Base-by-base conservation (phyloP, 345 rosid genomes). In the Gynandropsis gynandra region DNA sequence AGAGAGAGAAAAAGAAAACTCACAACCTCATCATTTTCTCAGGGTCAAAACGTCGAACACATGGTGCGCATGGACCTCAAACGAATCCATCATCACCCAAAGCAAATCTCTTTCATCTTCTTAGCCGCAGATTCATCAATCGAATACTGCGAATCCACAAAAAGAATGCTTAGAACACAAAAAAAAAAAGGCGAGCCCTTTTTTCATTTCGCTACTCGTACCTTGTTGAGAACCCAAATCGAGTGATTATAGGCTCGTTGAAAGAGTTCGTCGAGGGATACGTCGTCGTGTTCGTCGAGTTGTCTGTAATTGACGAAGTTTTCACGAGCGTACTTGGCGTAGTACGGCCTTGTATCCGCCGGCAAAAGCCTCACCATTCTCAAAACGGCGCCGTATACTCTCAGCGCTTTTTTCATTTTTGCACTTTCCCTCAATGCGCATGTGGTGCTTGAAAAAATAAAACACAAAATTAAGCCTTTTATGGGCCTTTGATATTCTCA, bases 201-300 rank as follows among this genome's bases (percentile, higher is more conserved):
- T 15, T 15, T 12, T n/a, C 34, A 31, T n/a, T n/a, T n/a, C n/a
- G 43, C 19, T 5, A 27, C 15, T 20, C 1, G 12, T 21, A 85
- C 95, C 98, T 92, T 92, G 57, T 71, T 72, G 74, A 87, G 90
- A 63, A 92, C 82, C 98, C 98, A 87, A 38, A 85, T 60, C 44
- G 98, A 87, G 74, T 92, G 98, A 68, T 75, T 77, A 44, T 82
- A 85, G 10, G 94, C 79, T 41, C 98, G 72, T 50, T 66, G 86
- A 64, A 76, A 87, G 77, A 85, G 89, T 77, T 92, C 96, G 12
- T 79, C 76, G 16, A 87, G 76, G 59, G 87, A 62, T 15, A 58
- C 54, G 58, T 75, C 40, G 66, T 81, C 88, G 43, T 58, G 59
- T 50, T 63, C 71, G 42, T 82, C 95, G 37, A 78, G 74, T 14